phyloP scores from a whole-genome alignment of 1,284 basidiomycete genomes.

The Cronartium ribicola region DNA sequence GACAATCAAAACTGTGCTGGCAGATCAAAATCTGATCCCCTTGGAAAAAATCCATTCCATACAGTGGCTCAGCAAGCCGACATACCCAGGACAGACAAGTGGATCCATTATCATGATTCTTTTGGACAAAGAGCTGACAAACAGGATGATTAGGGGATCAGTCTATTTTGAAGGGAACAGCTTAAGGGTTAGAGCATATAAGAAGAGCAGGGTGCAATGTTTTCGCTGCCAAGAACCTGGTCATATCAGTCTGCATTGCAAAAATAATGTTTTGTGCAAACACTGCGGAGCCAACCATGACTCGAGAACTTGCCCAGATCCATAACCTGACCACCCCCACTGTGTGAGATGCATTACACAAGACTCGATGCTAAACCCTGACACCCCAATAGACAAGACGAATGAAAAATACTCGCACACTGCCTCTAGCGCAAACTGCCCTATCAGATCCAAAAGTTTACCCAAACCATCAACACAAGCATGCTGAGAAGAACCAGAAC shows the following conservation, averaged over 20 bases:
- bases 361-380: not conserved
- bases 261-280: not conserved
- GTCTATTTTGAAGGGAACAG: conserved; percentile 1
- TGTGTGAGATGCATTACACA: conserved; percentile 1
- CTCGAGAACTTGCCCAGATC: conserved; percentile 2
- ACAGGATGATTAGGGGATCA: conserved; percentile 3
- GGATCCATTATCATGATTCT: not conserved
- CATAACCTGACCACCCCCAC: not conserved
- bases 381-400: conserved; percentile 3
- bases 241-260: not conserved
- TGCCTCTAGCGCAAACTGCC: conserved; percentile 4
- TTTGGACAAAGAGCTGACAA: not conserved
- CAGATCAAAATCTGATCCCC: not conserved
- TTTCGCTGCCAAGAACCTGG: no score
- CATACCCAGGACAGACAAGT: not conserved
- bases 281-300: conserved; percentile 6
- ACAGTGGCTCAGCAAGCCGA: not conserved
- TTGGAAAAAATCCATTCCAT: not conserved
- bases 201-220: not conserved
- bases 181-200: not conserved
- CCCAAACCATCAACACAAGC: not conserved
- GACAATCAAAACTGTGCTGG: not conserved
- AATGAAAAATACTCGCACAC: not conserved
- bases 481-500: not conserved
- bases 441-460: conserved; percentile 2